A percentile compares a stretch with the other conserved stretches of the same genome.
Conservation (phyloP, 1,139 yeast genomes). For the Eremothecium cymbalariae region DNA sequence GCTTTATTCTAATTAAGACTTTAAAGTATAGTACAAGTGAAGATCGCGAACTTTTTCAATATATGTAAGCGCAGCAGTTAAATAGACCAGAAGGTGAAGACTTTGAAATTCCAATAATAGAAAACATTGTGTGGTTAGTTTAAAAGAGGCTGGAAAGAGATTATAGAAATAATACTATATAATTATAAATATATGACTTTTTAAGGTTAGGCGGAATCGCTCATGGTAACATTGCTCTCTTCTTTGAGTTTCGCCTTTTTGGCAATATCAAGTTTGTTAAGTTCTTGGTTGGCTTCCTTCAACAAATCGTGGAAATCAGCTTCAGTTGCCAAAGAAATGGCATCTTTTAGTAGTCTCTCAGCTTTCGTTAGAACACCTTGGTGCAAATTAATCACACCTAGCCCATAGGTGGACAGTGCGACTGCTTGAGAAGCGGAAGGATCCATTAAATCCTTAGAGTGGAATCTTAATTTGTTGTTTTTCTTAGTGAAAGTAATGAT, state of each 20-base stretch:
- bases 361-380: constrained; percentile 39
- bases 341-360: constrained; percentile 54
- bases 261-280: constrained; percentile 35
- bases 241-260: constrained; percentile 7
- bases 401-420: constrained; percentile 75
- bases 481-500: constrained; percentile 49
- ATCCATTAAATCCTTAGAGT: constrained; percentile 35
- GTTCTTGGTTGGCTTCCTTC: constrained; percentile 57
- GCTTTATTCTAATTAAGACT: no score
- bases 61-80: no score
- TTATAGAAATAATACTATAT: no score
- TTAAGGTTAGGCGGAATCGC: no score
- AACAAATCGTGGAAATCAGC: constrained; percentile 59
- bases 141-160: not conserved
- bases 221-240: not conserved
- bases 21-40: no score
- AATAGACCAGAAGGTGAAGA: no score
- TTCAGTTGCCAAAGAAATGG: constrained; percentile 62
- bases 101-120: no score
- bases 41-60: no score
- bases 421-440: constrained; percentile 51
- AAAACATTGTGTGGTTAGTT: not conserved
- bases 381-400: constrained; percentile 71
- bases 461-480: constrained; percentile 36
- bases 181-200: no score